Base-by-base conservation (phyloP, 2,329 filamentous ascomycete species). In the Ceratocystis eucalypticola region DNA sequence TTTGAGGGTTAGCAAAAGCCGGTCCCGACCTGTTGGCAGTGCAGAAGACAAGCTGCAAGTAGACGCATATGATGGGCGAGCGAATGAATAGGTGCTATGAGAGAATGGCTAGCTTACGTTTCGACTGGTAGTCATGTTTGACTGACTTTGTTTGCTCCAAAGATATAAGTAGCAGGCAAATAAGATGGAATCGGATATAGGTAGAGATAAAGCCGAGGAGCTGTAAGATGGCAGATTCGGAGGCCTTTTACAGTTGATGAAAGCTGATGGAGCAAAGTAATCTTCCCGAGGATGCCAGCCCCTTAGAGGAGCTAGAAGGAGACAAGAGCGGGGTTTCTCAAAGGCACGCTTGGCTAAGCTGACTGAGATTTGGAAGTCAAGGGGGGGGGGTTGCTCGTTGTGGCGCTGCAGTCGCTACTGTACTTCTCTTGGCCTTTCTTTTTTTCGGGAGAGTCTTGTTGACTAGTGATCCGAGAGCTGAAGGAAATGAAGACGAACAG, bases 41-140 rank as follows among this genome's bases (percentile, higher is more conserved):
- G 37, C 61, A 44, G 45, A 48, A 48, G 46, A 20, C 46, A 50
- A 50, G 46, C 46, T 46, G 45, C 61, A 48, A 22, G 61, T 37
- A 44, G 33, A 45, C 22, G 15, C 22, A 46, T n/a, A 62, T 17
- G 61, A 22, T 22, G 45, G n/a, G 10, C 37, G 37, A 10, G 37
- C 4, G 3, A 41, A 10, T 41, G 10, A 4, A 48, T 28, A 44
- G 22, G 15, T 10, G 41, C n/a, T 17, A 50, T 20, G 15, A 15
- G 61, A 46, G 61, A n/a, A 3, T 17, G 33, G 15, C 50, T 28
- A 7, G 41, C 65, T 61, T 57, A 68, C 66, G 41, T 68, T 68
- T 41, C 65, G 66, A 66, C 45, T 68, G 41, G 61, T 61, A 62
- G 66, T 45, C 66, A 68, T 68, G 25, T n/a, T 45, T 57, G 30